Base-by-base conservation (phyloP, 2,329 filamentous ascomycete genomes). In the Malbranchea zuffiana region DNA sequence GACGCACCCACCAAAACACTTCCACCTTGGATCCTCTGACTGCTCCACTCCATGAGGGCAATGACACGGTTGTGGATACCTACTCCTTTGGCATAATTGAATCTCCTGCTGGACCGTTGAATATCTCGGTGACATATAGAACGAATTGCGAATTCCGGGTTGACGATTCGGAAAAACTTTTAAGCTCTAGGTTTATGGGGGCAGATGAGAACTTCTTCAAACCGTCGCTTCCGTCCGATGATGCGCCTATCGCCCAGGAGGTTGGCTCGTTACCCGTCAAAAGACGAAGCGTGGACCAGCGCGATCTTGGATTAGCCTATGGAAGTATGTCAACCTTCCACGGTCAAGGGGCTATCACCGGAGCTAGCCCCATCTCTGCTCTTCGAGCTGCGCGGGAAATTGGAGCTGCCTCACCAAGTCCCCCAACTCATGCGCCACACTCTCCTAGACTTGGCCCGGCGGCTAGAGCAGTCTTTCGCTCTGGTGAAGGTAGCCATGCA, bases 101-200 rank as follows among this genome's bases (percentile, higher is more conserved):
- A 41, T 84, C 88, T 19, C 86, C 87, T 7, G 81, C 85, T 18
- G 90, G 90, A 17, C 78, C 82, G 4, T 75, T 98, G 49, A 80
- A 78, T 39, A 79, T 88, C 35, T 75, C 80, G 24, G 83, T 94
- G 19, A 77, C 78, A 7, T 94, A 93, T 60, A 80, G 90, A 44
- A 82, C 77, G 40, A 85, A 90, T 52, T 93, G 84, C 63, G 85
- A 81, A 51, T 95, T 98, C 58, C 78, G 82, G 30, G 77, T 96
- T 25, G 88, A 93, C 50, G 85, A 95, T 58, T 82, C 86, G 0
- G 90, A 96, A 60, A 80, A 87, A 4, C 63, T 96, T 6, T 63
- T 96, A 28, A 94, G 87, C 62, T 95, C 88, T 10, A 80, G 85
- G 20, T 94, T 96, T 53, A 86, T 94, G 74, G 86, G 84, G 10